These are phyloP conservation scores for Aureoboletus auriporus DNA, from an alignment of 768 basidiomycete species.

Conservation along the genomic window DNA sequence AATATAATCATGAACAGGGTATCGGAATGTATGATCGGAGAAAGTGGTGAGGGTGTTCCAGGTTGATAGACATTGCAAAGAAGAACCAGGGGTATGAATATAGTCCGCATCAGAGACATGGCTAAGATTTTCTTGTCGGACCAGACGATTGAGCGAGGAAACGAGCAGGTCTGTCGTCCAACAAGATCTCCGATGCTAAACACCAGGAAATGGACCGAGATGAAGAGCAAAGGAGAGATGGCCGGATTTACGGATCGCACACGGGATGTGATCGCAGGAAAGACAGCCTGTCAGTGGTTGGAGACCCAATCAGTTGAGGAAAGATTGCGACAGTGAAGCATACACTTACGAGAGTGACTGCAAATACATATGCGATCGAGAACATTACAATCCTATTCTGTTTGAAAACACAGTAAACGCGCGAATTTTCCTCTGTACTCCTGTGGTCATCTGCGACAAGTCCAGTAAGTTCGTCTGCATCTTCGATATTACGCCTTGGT, in stretches of 20 bases:
- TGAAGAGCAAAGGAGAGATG: conserved; percentile 77
- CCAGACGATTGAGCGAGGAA: conserved; percentile 62
- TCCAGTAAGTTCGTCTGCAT: conserved; percentile 21
- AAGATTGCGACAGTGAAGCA: neutral
- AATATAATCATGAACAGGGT: conserved; percentile 66
- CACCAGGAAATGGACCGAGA: conserved; percentile 65
- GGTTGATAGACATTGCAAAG: conserved; percentile 74
- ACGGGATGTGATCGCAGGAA: conserved; percentile 77
- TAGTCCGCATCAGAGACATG: conserved; percentile 60
- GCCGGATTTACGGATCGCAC: conserved; percentile 60
- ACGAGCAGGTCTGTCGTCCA: conserved; percentile 62
- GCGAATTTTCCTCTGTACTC: conserved; percentile 33
- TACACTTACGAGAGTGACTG: conserved; percentile 66
- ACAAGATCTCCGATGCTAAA: conserved; percentile 71
- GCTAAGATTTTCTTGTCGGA: conserved; percentile 55
- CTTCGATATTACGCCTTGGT: conserved; percentile 21
- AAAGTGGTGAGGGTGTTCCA: conserved; percentile 18
- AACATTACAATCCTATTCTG: conserved; percentile 64
- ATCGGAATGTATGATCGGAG: conserved; percentile 64
- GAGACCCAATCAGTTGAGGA: neutral
- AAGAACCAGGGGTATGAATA: conserved; percentile 82
- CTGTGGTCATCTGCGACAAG: conserved; percentile 31
- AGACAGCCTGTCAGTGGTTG: conserved; percentile 57
- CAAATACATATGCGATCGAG: conserved; percentile 70
- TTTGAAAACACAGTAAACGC: conserved; percentile 51